Conservation (phyloP, 805 yeast genomes). For the Priceomyces melissophilus region DNA sequence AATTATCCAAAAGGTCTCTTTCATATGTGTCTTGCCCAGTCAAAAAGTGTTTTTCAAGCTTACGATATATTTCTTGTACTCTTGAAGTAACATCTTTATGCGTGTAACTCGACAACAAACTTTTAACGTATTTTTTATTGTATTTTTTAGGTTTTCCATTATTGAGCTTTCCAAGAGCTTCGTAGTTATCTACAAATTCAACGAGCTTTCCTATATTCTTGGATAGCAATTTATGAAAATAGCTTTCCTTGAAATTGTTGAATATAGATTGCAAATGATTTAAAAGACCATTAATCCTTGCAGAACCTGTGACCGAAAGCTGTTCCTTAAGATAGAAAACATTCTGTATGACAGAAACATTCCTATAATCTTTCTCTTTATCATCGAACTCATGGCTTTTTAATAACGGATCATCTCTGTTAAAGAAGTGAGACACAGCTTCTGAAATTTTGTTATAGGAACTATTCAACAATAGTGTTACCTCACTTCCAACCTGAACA, state of each 20-base stretch:
- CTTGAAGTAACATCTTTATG: slow-evolving; percentile 53
- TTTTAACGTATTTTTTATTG: slow-evolving; percentile 54
- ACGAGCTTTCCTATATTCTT: slow-evolving; percentile 65
- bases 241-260: slow-evolving; percentile 23
- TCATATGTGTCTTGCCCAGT: slow-evolving; percentile 42
- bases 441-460: slow-evolving; percentile 32
- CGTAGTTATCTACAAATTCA: slow-evolving; percentile 63
- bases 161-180: slow-evolving; percentile 44
- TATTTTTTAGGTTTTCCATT: slow-evolving; percentile 63
- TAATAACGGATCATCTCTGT: slow-evolving; percentile 41
- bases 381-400: slow-evolving; percentile 43
- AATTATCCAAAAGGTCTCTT: slow-evolving; percentile 51
- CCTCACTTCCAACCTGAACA: slow-evolving; percentile 12
- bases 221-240: slow-evolving; percentile 30
- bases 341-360: slow-evolving; percentile 40
- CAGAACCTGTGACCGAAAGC: slow-evolving; percentile 21
- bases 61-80: slow-evolving; percentile 51
- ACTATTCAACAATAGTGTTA: slow-evolving; percentile 22
- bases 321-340: slow-evolving; percentile 34
- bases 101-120: slow-evolving; percentile 56
- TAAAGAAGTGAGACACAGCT: slow-evolving; percentile 32
- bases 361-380: slow-evolving; percentile 38
- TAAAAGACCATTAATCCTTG: slow-evolving; percentile 21
- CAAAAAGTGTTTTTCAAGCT: slow-evolving; percentile 55
- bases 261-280: slow-evolving; percentile 24